phyloP scores from a whole-genome alignment of 176 grass and related monocot species.

The Aegilops longissima region DNA sequence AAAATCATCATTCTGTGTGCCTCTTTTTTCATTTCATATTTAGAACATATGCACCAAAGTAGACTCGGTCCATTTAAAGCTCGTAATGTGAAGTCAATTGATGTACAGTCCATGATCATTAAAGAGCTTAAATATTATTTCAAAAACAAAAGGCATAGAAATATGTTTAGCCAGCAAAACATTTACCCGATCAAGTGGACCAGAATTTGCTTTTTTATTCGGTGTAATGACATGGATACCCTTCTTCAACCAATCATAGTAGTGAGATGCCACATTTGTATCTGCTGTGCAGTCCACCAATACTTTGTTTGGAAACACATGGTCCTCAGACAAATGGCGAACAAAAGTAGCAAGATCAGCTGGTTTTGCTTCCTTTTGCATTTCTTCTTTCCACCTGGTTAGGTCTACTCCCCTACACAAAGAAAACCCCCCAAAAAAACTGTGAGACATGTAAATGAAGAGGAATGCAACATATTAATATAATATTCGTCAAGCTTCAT shows the following conservation, averaged over 20 bases:
- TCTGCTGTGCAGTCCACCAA: constrained; percentile 98
- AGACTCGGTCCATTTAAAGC: neutral
- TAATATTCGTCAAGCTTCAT: neutral
- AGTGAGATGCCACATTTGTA: constrained; percentile 77
- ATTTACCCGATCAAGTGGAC: constrained; percentile 86
- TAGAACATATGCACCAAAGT: neutral
- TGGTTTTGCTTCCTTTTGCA: constrained; percentile 55
- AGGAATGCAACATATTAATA: constrained; percentile 21
- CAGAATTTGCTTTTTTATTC: constrained; percentile 98
- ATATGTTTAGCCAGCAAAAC: constrained; percentile 22
- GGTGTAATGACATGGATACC: constrained; percentile 96
- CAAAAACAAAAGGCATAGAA: neutral
- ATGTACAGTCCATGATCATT: constrained; percentile 15
- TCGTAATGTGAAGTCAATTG: neutral
- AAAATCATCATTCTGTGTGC: neutral
- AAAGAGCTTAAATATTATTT: neutral
- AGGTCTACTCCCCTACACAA: constrained; percentile 75
- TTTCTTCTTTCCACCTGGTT: constrained; percentile 68
- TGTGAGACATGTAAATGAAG: constrained; percentile 17
- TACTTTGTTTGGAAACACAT: constrained; percentile 94
- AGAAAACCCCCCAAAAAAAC: neutral
- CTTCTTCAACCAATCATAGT: constrained; percentile 87
- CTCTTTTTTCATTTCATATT: neutral
- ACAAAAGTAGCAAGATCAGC: constrained; percentile 69
- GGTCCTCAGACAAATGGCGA: constrained; percentile 81